A percentile compares a stretch with the other conserved stretches of the same genome.
These are phyloP conservation scores for Fusarium begoniae DNA, from an alignment of 2,329 filamentous ascomycete species.

Conservation along the genomic window DNA sequence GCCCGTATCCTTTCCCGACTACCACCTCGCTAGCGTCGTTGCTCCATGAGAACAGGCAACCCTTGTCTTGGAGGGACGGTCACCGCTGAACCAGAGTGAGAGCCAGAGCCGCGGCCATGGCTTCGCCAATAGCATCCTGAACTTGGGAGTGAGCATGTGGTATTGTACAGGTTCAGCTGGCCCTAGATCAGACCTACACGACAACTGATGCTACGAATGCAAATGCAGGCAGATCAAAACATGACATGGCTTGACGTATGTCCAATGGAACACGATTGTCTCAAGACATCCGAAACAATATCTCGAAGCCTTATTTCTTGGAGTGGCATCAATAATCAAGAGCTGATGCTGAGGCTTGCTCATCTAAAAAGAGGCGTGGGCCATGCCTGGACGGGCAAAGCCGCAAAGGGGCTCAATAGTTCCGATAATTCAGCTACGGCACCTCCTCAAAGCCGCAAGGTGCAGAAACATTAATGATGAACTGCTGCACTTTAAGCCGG, in stretches of 20 bases:
- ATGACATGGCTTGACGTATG: slow-evolving; percentile 7
- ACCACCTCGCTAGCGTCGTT: slow-evolving; percentile 32
- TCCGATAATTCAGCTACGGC: slow-evolving; percentile 12
- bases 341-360: slow-evolving; percentile 18
- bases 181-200: slow-evolving; percentile 6
- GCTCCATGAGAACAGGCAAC: slow-evolving; percentile 18
- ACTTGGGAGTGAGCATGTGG: neutral
- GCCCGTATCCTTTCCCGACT: slow-evolving; percentile 33
- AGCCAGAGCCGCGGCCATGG: slow-evolving; percentile 14
- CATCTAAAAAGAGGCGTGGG: slow-evolving; percentile 21
- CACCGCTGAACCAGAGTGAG: slow-evolving; percentile 22
- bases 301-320: slow-evolving; percentile 6
- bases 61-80: slow-evolving; percentile 22
- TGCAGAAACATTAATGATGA: neutral
- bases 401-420: slow-evolving; percentile 13
- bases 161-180: slow-evolving; percentile 31
- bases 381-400: slow-evolving; percentile 29
- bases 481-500: neutral
- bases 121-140: neutral
- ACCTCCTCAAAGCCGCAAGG: slow-evolving; percentile 1
- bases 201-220: slow-evolving; percentile 1
- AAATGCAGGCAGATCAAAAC: neutral
- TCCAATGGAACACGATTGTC: slow-evolving; percentile 2
- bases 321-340: neutral
- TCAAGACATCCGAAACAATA: slow-evolving; percentile 21